Evolutionary conservation across 192 early-diverging fungal species (phyloP), one percentile per base, ranked within the genome.

Genomic region (Coemansia biformis): DNA sequence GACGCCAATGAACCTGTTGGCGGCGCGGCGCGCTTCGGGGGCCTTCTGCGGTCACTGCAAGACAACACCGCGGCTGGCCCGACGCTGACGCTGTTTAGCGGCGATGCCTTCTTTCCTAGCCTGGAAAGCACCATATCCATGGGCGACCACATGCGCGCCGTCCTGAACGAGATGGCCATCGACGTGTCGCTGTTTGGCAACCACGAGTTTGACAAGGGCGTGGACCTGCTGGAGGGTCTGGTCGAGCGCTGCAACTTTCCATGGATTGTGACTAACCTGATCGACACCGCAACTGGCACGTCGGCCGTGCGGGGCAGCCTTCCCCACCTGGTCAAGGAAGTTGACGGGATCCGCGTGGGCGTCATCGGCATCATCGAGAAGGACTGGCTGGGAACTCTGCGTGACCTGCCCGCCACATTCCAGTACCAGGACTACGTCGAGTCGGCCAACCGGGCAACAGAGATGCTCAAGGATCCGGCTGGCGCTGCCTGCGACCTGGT

Each of bases 121-220:
- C 54, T 82, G 13, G 83, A 86, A 44, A 81, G 80, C 44, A 78
- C 76, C 40, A 70, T 86, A 18, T 81, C 81, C 10, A 67, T 77
- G 45, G 83, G 83, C 17, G 51, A 59, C 32, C 83, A 86, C 33
- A 83, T 86, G 80, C 75, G 76, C 1, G 76, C 77, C 0, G 63
- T 82, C 0, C 43, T 87, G 14, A 87, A 86, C 51, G 29, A 52
- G n/a, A 59, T 85, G 8, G 48, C 52, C n/a, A 76, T 87, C 19
- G 75, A 81, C 23, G 83, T 69, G 2, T 62, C 84, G 3, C 72
- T 73, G 23, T 51, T 78, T 21, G 85, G 85, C 16, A 87, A 87
- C 75, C 85, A 85, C 63, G 83, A 84, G 61, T 85, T 85, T 70
- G 84, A 87, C 63, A 83, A 82, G 35, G 85, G 85, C 7, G 48